These are phyloP conservation scores for Pogostemon cablin DNA, from an alignment of 257 asterid genomes.

Conservation along the genomic window DNA sequence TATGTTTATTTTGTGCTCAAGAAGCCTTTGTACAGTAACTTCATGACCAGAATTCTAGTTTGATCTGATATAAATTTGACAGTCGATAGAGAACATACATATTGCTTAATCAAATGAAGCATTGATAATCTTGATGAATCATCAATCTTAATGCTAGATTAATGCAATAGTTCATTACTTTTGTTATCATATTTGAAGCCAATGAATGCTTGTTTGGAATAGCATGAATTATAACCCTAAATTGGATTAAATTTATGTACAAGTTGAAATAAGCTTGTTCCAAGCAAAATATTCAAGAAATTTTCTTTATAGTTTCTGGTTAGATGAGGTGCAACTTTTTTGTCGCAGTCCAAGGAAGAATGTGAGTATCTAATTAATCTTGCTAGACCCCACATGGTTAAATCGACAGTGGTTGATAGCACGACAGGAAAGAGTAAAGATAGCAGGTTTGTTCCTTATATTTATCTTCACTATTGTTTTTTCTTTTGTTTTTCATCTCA, in stretches of 20 bases:
- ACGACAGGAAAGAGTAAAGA: constrained; percentile 73
- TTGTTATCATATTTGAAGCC: neutral
- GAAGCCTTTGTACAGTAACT: neutral
- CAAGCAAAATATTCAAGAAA: neutral
- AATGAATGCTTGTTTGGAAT: constrained; percentile 12
- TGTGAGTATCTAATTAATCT: constrained; percentile 73
- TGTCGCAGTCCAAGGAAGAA: constrained; percentile 75
- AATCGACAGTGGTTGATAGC: constrained; percentile 74
- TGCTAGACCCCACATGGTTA: constrained; percentile 72
- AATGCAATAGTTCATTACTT: neutral
- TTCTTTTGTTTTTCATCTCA: neutral
- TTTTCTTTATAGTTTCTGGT: constrained; percentile 11
- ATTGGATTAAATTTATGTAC: neutral
- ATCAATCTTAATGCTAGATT: neutral
- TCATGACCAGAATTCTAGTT: constrained; percentile 1
- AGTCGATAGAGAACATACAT: constrained; percentile 7
- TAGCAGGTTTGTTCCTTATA: constrained; percentile 59
- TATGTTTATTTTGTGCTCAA: neutral
- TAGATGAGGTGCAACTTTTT: constrained; percentile 19
- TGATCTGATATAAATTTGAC: constrained; percentile 4
- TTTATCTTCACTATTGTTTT: neutral
- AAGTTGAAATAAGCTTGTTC: neutral
- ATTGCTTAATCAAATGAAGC: neutral
- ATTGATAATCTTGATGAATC: neutral
- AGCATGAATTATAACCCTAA: constrained; percentile 12